Evolutionary conservation across 1,284 basidiomycete species (phyloP).

Genomic region (Coriolopsis trogii): DNA sequence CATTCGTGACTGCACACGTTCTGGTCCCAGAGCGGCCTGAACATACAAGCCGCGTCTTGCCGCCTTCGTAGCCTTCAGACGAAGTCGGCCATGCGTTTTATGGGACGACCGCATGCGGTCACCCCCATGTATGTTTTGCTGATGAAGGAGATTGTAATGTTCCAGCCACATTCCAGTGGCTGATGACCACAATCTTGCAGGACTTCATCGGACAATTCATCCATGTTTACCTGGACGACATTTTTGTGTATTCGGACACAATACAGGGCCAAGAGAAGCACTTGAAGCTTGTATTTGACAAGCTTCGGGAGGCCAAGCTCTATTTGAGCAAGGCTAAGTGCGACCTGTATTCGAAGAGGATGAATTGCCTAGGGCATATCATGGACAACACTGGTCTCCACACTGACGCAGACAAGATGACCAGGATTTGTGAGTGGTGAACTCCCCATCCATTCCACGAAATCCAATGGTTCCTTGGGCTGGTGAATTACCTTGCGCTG

Average conservation of each 20-base stretch:
- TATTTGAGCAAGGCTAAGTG: constrained; percentile 30
- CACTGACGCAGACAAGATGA: constrained; percentile 32
- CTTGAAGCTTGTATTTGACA: constrained; percentile 28
- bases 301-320: constrained; percentile 24
- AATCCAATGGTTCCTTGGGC: constrained; percentile 43
- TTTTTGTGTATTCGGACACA: constrained; percentile 34
- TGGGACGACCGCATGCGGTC: too few relatives aligned
- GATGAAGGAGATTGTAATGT: constrained; percentile 39
- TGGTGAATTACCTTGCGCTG: constrained; percentile 42
- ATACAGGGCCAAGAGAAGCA: constrained; percentile 35
- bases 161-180: constrained; percentile 34
- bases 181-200: constrained; percentile 37
- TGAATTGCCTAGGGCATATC: constrained; percentile 35
- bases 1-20: too few relatives aligned
- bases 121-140: too few relatives aligned
- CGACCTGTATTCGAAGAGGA: constrained; percentile 23
- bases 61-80: too few relatives aligned
- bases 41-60: too few relatives aligned
- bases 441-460: constrained; percentile 37
- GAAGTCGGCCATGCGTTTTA: too few relatives aligned
- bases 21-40: too few relatives aligned
- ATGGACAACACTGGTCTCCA: constrained; percentile 35
- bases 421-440: constrained; percentile 23
- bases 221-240: constrained; percentile 39
- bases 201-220: constrained; percentile 33